Evolutionary conservation across 352 stramenopile species (phyloP), one percentile per base, ranked within the genome.

Genomic region (Phytophthora fragariae): DNA sequence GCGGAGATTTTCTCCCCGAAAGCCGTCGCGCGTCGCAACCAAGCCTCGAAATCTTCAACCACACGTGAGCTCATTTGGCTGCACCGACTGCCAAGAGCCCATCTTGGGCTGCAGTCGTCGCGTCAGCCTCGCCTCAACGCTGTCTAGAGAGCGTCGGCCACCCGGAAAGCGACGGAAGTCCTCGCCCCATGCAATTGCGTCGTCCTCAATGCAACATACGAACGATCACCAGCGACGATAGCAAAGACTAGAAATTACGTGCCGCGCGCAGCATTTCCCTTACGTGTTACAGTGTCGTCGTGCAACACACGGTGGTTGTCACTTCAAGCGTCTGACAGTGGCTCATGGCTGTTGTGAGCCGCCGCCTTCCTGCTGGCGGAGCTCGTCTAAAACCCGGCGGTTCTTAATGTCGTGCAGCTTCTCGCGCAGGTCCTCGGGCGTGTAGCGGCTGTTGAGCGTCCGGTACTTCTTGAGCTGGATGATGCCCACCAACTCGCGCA

Each of bases 391-490:
- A 17, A 80, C 27, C 0, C 68, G 68, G 19, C 77, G 62, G 19
- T 82, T 76, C 68, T 90, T 79, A 49, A 90, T 79, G 31, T 80
- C 79, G 41, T 83, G 81, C 70, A 92, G 68, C 56, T 84, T 80
- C 62, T 92, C 83, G 27, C 83, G 86, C 71, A 94, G 75, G 65
- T 94, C 87, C 62, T 91, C 85, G 10, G 87, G 75, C 33, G 89
- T 96, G 73, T 99, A 99, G 60, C 96, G 81, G 62, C 79, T 84
- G 63, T 98, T 98, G 74, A 99, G 90, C 54, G 95, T 91, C 58
- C 97, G 86, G 77, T 99, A 99, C 75, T 99, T 99, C 72, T 99
- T 99, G 31, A 99, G 82, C 84, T 99, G 91, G 75, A 99, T 98
- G 15, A 99, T 92, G n/a, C 90, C 97, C 56, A 98, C 88, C 85